Percentiles rank a stretch among this genome's conserved stretches.
These are phyloP conservation scores for Maudiozyma serrabonitensis DNA, from an alignment of 805 yeast genomes.

Conservation along the genomic window DNA sequence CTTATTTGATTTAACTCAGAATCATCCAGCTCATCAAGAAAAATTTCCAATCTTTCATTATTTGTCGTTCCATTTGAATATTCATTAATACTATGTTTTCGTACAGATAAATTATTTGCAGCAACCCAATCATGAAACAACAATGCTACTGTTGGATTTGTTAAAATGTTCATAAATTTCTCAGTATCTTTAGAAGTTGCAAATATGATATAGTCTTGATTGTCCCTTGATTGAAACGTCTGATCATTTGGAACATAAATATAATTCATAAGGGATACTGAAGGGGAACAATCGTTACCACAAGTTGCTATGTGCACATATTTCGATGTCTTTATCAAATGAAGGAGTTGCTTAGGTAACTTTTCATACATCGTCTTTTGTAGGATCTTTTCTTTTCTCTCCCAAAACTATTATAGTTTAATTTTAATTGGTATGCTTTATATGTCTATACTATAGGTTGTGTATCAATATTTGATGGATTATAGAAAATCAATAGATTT, in stretches of 20 bases:
- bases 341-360: constrained; percentile 30
- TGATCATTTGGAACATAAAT: constrained; percentile 44
- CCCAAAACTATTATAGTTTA: too few relatives aligned
- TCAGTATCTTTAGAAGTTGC: constrained; percentile 63
- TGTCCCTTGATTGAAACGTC: constrained; percentile 22
- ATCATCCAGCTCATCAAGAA: constrained; percentile 48
- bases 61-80: background rate
- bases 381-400: background rate
- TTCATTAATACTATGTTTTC: constrained; percentile 15
- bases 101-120: constrained; percentile 33
- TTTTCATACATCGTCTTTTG: constrained; percentile 10
- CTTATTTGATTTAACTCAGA: constrained; percentile 67
- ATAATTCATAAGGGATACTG: constrained; percentile 86
- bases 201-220: constrained; percentile 47
- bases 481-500: too few relatives aligned
- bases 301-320: constrained; percentile 81
- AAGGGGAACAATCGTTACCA: constrained; percentile 54
- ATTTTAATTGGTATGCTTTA: too few relatives aligned
- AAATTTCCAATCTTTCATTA: background rate
- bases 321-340: constrained; percentile 47
- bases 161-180: constrained; percentile 56
- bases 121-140: constrained; percentile 87
- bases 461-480: too few relatives aligned
- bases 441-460: too few relatives aligned
- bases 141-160: constrained; percentile 69